A percentile compares a stretch with the other conserved stretches of the same genome.
These are phyloP conservation scores for Suillus bovinus DNA, from an alignment of 768 basidiomycete genomes.

Conservation along the genomic window DNA sequence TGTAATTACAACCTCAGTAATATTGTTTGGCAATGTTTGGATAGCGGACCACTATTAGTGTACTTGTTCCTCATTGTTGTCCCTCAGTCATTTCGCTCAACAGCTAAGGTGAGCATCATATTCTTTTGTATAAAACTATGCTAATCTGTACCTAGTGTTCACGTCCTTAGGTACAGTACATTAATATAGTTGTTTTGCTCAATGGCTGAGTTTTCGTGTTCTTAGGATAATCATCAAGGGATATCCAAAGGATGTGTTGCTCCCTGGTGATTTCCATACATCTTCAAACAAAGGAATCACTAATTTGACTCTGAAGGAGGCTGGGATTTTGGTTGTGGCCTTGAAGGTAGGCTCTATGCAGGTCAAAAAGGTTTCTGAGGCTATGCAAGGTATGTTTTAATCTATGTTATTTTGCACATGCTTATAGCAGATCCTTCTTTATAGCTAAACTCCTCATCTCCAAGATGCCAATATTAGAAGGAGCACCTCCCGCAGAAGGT, in stretches of 20 bases:
- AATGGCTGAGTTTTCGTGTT: too few relatives aligned
- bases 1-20: too few relatives aligned
- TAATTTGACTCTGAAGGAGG: background rate
- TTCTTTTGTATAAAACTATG: too few relatives aligned
- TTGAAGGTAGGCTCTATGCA: background rate
- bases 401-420: background rate
- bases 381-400: background rate
- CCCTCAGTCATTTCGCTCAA: too few relatives aligned
- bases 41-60: too few relatives aligned
- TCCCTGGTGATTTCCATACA: background rate
- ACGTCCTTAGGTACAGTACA: too few relatives aligned
- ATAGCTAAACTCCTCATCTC: background rate
- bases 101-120: too few relatives aligned
- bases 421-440: background rate
- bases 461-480: background rate
- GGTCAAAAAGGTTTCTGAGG: background rate
- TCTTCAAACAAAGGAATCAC: background rate
- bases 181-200: too few relatives aligned
- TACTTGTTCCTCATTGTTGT: too few relatives aligned
- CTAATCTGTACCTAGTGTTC: too few relatives aligned
- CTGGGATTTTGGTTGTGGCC: background rate
- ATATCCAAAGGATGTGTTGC: conserved; percentile 1
- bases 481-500: background rate
- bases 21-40: too few relatives aligned
- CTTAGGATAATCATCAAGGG: background rate